Evolutionary conservation across 176 grass and related monocot genomes (phyloP).

Genomic region (Elymus sibiricus): DNA sequence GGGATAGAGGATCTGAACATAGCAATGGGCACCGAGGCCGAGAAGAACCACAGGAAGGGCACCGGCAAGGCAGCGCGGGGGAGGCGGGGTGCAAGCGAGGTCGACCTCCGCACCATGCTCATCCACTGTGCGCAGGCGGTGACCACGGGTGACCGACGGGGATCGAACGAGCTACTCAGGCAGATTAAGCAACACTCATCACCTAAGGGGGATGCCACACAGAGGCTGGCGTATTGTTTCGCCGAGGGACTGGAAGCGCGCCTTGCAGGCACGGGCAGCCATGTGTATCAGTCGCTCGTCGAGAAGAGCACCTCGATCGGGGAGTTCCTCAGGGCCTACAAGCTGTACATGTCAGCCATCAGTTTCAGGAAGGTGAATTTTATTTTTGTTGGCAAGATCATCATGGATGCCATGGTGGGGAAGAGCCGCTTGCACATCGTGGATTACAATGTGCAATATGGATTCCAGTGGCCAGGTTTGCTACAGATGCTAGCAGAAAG

Average conservation of each 20-base stretch:
- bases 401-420: conserved; percentile 1
- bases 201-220: conserved; percentile 39
- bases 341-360: conserved; percentile 27
- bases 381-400: conserved; percentile 11
- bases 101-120: conserved; percentile 63
- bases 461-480: conserved; percentile 43
- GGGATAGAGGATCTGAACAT: conserved; percentile 34
- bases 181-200: conserved; percentile 56
- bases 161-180: conserved; percentile 27
- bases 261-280: conserved; percentile 53
- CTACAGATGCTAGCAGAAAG: not conserved
- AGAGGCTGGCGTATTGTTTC: conserved; percentile 61
- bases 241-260: conserved; percentile 55
- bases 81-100: conserved; percentile 4
- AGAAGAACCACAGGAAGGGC: not conserved
- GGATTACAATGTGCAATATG: conserved; percentile 25
- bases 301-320: conserved; percentile 15
- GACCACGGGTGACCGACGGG: conserved; percentile 28
- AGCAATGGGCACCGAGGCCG: not conserved
- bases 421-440: conserved; percentile 43
- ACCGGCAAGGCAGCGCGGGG: not conserved
- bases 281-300: conserved; percentile 36
- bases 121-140: conserved; percentile 63
- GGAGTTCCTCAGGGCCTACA: conserved; percentile 28
- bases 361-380: conserved; percentile 4